Percentiles rank a stretch among this genome's conserved stretches.
These are phyloP conservation scores for Chrysanthemum lavandulifolium DNA, from an alignment of 129 eudicot genomes.

Conservation along the genomic window DNA sequence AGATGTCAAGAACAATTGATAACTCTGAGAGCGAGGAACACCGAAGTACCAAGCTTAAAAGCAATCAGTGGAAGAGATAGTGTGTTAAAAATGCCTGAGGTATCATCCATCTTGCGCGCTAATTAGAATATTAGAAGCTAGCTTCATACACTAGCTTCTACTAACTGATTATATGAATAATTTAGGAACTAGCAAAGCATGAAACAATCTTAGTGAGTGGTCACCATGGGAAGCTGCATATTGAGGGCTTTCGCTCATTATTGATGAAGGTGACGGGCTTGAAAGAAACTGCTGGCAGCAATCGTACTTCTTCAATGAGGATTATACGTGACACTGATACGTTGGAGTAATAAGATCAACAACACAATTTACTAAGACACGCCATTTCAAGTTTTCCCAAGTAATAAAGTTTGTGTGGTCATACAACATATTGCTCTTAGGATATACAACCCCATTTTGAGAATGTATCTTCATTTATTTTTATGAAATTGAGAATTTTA, in stretches of 20 bases:
- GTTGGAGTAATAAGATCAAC: no score
- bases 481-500: no score
- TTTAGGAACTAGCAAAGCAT: conserved; percentile 48
- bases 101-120: conserved; percentile 1
- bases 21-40: conserved; percentile 63
- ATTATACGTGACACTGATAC: conserved; percentile 74
- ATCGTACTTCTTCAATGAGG: conserved; percentile 61
- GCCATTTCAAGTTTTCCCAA: no score
- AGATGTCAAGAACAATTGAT: conserved; percentile 60
- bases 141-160: no score
- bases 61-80: conserved; percentile 73
- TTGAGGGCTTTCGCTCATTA: conserved; percentile 72
- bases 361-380: no score
- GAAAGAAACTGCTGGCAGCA: conserved; percentile 75
- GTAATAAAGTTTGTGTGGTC: no score
- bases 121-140: no score
- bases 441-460: no score
- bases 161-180: not conserved
- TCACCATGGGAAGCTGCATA: conserved; percentile 84
- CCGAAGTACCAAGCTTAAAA: conserved; percentile 65
- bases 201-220: conserved; percentile 75
- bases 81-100: conserved; percentile 84
- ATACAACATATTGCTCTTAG: no score
- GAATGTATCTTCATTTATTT: no score
- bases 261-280: conserved; percentile 80